Base-by-base conservation (phyloP, 768 basidiomycete species). In the Naganishia friedmannii region DNA sequence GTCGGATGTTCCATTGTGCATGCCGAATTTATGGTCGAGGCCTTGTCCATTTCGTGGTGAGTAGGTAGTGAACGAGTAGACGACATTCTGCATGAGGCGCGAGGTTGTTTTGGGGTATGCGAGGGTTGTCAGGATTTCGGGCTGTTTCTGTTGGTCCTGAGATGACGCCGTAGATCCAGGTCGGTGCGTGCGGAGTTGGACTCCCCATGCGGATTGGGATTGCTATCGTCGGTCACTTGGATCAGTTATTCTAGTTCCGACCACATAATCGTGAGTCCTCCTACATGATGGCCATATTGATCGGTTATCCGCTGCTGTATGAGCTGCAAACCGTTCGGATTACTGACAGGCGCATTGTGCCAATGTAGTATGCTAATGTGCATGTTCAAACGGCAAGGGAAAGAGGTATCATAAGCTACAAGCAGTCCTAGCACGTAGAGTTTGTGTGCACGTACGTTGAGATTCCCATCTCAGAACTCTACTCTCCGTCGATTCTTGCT, bases 11-110 rank as follows among this genome's bases (percentile, higher is more conserved):
- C 26, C 21, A 58, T n/a, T n/a, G 26, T 58, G 57, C 21, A n/a
- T 10, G 42, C 42, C 42, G 42, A 42, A n/a, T 21, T 37, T 34
- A 23, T 12, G 60, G 9, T 45, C 23, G 60, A n/a, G 23, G 23
- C 32, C 23, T 42, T 42, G 60, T 63, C 42, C 23, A 42, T 21
- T n/a, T 12, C 60, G 26, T 17, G 23, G 28, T 15, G 23, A 26
- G 42, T 63, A 63, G 6, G 60, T 63, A 26, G 60, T 63, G 42
- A 63, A 42, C 39, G 60, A 63, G 39, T 63, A 63, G n/a, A 63
- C 60, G 17, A 63, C 60, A 63, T 63, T 34, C 17, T 63, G 60
- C 21, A 42, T 63, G n/a, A 42, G 46, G 17, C 34, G 19, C 19
- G 60, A 34, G 12, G 37, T 23, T 4, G 37, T 45, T 45, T 42